phyloP scores from a whole-genome alignment of 2,329 filamentous ascomycete species.

The Nakataea oryzae region DNA sequence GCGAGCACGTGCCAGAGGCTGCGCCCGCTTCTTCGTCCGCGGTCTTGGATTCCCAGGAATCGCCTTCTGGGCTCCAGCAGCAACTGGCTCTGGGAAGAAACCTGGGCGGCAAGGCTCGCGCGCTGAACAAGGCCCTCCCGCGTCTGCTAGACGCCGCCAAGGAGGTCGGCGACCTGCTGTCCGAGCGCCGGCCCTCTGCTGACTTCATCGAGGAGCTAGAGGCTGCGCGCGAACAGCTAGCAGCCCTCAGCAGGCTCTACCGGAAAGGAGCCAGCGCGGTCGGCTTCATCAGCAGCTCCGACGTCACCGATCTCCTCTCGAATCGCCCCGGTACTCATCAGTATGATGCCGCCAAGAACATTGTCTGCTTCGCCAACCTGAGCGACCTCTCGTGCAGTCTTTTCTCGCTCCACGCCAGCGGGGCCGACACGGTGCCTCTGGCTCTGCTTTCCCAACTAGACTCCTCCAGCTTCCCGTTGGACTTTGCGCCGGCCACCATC shows the following conservation, averaged over 20 bases:
- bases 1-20: no score
- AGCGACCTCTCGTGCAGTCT: background rate
- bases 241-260: background rate
- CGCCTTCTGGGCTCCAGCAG: background rate
- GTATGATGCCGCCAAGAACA: background rate
- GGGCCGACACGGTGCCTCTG: background rate
- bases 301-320: background rate
- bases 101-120: background rate
- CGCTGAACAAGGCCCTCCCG: background rate
- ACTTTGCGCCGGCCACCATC: background rate
- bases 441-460: background rate
- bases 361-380: background rate
- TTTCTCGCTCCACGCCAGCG: background rate
- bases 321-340: background rate
- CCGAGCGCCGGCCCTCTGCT: background rate
- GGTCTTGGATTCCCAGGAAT: background rate
- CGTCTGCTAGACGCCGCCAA: background rate
- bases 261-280: background rate
- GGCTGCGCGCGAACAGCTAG: background rate
- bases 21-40: no score
- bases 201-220: background rate
- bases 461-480: background rate
- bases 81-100: background rate
- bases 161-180: background rate
- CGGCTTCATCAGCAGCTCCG: background rate